Percentiles rank a stretch among this genome's conserved stretches.
Conservation (phyloP, 495 filamentous ascomycete species). For the Neurospora sp. region DNA sequence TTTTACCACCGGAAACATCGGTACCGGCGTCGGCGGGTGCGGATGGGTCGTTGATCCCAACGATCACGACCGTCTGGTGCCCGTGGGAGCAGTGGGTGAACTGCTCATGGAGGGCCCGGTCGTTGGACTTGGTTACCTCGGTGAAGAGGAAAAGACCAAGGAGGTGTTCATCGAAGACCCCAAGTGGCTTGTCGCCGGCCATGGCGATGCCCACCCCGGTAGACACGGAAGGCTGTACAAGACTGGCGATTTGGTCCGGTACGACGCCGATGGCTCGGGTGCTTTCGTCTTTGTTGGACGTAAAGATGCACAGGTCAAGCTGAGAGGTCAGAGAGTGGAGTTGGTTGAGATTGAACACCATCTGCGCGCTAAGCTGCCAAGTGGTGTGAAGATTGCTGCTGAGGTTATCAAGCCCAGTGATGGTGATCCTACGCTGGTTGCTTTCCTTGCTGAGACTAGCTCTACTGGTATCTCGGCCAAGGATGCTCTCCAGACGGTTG, state of each 20-base stretch:
- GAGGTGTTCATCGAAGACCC: conserved; percentile 41
- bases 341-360: conserved; percentile 57
- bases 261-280: conserved; percentile 44
- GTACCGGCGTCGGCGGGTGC: conserved; percentile 31
- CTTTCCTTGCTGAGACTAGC: conserved; percentile 25
- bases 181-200: conserved; percentile 36
- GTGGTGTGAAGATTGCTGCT: conserved; percentile 24
- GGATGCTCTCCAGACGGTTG: conserved; percentile 2
- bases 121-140: conserved; percentile 41
- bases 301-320: conserved; percentile 55
- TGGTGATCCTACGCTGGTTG: conserved; percentile 30
- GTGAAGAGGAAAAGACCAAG: conserved; percentile 32
- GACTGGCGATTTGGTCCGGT: conserved; percentile 55
- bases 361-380: conserved; percentile 26
- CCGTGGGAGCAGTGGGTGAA: conserved; percentile 52
- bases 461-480: conserved; percentile 11
- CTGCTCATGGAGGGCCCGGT: conserved; percentile 51
- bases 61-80: conserved; percentile 42
- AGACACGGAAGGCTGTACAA: conserved; percentile 52
- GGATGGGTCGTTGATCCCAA: conserved; percentile 49
- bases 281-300: conserved; percentile 49
- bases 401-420: conserved; percentile 36
- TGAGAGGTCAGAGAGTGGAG: conserved; percentile 57
- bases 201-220: conserved; percentile 22
- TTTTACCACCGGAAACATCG: conserved; percentile 27